Percentiles rank a stretch among this genome's conserved stretches.
phyloP scores from a whole-genome alignment of 495 filamentous ascomycete genomes.

The Durotheca rogersii region DNA sequence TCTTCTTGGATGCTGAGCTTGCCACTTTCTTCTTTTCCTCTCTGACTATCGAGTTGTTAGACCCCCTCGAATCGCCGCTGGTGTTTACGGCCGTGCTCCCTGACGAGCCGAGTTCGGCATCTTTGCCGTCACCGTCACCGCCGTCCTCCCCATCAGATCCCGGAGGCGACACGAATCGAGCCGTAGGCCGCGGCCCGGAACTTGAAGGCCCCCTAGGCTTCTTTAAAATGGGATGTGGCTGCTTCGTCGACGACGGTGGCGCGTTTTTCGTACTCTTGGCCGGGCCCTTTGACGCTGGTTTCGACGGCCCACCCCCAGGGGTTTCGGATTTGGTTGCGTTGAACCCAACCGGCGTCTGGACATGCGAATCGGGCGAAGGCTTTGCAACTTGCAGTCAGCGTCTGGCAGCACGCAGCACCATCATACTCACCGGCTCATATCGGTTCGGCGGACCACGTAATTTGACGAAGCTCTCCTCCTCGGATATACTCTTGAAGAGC shows the following conservation, averaged over 20 bases:
- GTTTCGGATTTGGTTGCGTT: conserved; percentile 13
- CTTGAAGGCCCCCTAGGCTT: conserved; percentile 53
- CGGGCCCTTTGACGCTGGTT: conserved; percentile 16
- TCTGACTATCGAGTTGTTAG: conserved; percentile 28
- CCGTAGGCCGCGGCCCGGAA: conserved; percentile 51
- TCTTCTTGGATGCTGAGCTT: conserved; percentile 34
- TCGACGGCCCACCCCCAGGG: conserved; percentile 15
- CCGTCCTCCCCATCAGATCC: conserved; percentile 42
- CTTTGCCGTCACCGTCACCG: conserved; percentile 30
- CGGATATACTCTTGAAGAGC: conserved; percentile 51
- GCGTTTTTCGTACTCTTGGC: conserved; percentile 16
- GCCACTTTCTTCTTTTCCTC: conserved; percentile 28
- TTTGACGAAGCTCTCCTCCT: conserved; percentile 50
- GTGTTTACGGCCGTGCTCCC: conserved; percentile 32
- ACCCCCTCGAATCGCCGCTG: conserved; percentile 22
- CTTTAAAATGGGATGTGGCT: conserved; percentile 53
- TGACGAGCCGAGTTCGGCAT: conserved; percentile 24
- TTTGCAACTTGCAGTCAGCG: conserved; percentile 15
- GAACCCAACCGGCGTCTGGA: conserved; percentile 11
- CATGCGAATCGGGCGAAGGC: conserved; percentile 31
- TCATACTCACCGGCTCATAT: conserved; percentile 45
- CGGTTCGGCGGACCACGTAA: conserved; percentile 45
- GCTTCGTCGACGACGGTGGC: conserved; percentile 26
- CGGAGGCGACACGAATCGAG: conserved; percentile 52
- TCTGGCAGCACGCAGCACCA: conserved; percentile 2